phyloP scores from a whole-genome alignment of 2,329 filamentous ascomycete genomes.

The Sporothrix pseudoabietina region DNA sequence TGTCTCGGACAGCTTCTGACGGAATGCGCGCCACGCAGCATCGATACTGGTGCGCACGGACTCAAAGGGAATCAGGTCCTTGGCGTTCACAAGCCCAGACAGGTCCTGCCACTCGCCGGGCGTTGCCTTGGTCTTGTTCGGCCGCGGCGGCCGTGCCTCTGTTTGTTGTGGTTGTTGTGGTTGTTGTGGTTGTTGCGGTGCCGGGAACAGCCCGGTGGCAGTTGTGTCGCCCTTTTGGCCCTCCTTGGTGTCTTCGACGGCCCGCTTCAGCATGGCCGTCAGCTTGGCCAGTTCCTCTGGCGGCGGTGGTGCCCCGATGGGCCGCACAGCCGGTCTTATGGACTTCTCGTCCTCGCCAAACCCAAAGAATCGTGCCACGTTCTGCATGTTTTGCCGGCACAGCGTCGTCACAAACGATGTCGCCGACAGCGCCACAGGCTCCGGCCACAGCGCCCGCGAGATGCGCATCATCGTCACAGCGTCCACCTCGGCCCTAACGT shows the following conservation, averaged over 20 bases:
- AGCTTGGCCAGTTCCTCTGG: constrained; percentile 32
- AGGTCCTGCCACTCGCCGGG: neutral
- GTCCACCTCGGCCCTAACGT: constrained; percentile 33
- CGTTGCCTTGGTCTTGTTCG: neutral
- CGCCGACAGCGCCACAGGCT: constrained; percentile 52
- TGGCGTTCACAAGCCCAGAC: constrained; percentile 22
- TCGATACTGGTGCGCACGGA: constrained; percentile 39
- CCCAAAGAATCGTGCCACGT: constrained; percentile 52
- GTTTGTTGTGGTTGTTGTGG: neutral
- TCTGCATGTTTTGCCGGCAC: constrained; percentile 48
- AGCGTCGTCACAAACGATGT: constrained; percentile 57
- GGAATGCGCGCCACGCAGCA: constrained; percentile 42
- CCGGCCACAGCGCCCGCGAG: constrained; percentile 57
- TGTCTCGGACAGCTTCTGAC: constrained; percentile 46
- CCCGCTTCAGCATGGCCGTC: constrained; percentile 42
- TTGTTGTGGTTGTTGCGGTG: neutral
- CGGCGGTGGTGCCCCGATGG: neutral
- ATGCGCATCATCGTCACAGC: constrained; percentile 42
- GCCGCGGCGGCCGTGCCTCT: neutral
- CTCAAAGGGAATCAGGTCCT: constrained; percentile 36
- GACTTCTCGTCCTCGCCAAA: constrained; percentile 39
- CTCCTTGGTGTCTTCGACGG: constrained; percentile 38
- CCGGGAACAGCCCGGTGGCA: neutral
- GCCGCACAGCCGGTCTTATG: neutral
- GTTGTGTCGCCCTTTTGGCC: neutral